A percentile compares a stretch with the other conserved stretches of the same genome.
Evolutionary conservation across 2,329 filamentous ascomycete genomes (phyloP).

Genomic region (Sphaerulina vaccinii): DNA sequence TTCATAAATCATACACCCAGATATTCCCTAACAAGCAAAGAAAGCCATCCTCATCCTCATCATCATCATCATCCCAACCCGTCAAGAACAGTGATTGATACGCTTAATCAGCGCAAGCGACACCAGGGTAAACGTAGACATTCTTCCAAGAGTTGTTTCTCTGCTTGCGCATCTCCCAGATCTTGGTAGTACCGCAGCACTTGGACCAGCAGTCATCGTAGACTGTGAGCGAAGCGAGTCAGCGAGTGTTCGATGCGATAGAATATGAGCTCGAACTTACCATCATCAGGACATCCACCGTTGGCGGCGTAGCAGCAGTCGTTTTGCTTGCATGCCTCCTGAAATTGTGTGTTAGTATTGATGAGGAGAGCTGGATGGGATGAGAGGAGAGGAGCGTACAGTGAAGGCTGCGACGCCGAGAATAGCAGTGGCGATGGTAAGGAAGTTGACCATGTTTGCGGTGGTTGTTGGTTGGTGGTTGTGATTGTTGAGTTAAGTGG

Average conservation of each 20-base stretch:
- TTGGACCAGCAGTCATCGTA: background rate
- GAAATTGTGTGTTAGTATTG: background rate
- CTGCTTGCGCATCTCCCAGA: background rate
- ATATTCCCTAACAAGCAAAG: too few species aligned
- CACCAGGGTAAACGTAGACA: background rate
- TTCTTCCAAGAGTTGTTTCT: background rate
- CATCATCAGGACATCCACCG: background rate
- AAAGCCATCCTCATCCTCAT: too few species aligned
- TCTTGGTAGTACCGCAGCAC: background rate
- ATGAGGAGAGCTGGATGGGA: background rate
- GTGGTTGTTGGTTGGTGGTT: background rate
- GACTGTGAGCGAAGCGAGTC: background rate
- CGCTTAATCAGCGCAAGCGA: background rate
- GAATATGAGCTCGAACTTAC: background rate
- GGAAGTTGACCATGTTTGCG: background rate
- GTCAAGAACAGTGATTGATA: too few species aligned
- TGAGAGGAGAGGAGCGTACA: background rate
- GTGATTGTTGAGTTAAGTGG: background rate
- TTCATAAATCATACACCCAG: too few species aligned
- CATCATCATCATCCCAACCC: too few species aligned
- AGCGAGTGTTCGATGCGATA: too few species aligned
- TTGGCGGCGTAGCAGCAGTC: background rate
- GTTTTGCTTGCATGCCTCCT: background rate
- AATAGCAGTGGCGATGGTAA: background rate
- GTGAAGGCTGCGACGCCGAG: background rate